These are phyloP conservation scores for Zostera marina DNA, from an alignment of 116 monocot genomes.

Conservation along the genomic window DNA sequence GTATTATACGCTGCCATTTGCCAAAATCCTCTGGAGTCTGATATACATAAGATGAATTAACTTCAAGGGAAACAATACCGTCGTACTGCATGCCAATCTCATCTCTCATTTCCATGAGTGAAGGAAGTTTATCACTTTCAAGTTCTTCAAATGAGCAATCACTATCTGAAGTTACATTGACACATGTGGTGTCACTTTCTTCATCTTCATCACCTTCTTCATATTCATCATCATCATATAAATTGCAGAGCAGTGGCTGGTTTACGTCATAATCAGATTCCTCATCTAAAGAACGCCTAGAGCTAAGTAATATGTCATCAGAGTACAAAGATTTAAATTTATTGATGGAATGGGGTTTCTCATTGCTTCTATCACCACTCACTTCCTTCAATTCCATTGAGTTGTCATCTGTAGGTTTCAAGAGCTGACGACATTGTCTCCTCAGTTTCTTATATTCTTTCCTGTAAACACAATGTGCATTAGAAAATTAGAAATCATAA, in stretches of 20 bases:
- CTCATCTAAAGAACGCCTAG: slow-evolving; percentile 7
- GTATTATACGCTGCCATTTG: slow-evolving; percentile 19
- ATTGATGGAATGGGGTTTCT: neutral
- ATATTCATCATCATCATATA: neutral
- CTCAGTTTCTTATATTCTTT: slow-evolving; percentile 20
- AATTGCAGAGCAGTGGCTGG: slow-evolving; percentile 1
- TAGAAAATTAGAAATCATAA: neutral
- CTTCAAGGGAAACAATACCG: neutral
- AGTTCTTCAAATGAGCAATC: slow-evolving; percentile 6
- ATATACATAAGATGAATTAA: slow-evolving; percentile 1
- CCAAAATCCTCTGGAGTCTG: slow-evolving; percentile 10
- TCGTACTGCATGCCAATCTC: slow-evolving; percentile 1
- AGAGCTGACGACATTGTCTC: slow-evolving; percentile 6
- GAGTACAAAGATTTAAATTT: slow-evolving; percentile 1
- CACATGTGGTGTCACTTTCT: slow-evolving; percentile 1
- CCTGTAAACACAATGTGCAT: slow-evolving; percentile 6
- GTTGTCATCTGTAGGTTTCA: neutral
- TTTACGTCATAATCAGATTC: neutral
- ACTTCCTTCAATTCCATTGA: slow-evolving; percentile 2
- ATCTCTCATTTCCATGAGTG: slow-evolving; percentile 1
- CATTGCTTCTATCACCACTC: neutral
- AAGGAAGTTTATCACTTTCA: slow-evolving; percentile 5
- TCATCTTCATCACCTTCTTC: slow-evolving; percentile 5
- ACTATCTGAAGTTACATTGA: slow-evolving; percentile 7
- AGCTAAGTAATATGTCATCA: slow-evolving; percentile 5